Evolutionary conservation across 371 early-diverging fungal genomes (phyloP).

Genomic region (Quaeritorhiza haematococci): DNA sequence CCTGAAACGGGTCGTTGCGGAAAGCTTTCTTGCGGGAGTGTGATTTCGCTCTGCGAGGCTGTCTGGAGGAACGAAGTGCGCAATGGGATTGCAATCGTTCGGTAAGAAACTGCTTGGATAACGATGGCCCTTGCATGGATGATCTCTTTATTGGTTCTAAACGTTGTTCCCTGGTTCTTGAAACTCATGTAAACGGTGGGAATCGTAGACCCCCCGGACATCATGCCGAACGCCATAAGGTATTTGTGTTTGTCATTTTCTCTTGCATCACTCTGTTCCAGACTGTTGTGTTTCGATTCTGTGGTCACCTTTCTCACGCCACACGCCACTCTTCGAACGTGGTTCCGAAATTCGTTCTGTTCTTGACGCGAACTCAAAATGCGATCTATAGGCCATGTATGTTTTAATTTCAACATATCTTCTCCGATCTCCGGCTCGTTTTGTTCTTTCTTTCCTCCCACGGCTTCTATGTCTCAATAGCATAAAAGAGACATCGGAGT

Average conservation of each 20-base stretch:
- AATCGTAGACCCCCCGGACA: conserved; percentile 69
- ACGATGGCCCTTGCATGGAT: too few species aligned
- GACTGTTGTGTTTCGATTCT: not conserved
- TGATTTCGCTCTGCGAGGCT: conserved; percentile 64
- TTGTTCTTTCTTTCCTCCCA: too few species aligned
- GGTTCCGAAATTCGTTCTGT: too few species aligned
- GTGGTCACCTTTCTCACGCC: not conserved
- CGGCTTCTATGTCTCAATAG: too few species aligned
- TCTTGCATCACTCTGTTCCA: not conserved
- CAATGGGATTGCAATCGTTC: conserved; percentile 80
- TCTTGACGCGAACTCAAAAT: too few species aligned
- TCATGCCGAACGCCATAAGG: conserved; percentile 71
- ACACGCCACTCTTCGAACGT: too few species aligned
- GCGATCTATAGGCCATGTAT: too few species aligned
- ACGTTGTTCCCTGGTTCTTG: too few species aligned
- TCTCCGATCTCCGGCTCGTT: too few species aligned
- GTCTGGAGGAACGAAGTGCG: conserved; percentile 58
- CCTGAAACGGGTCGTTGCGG: conserved; percentile 12
- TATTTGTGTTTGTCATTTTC: conserved; percentile 6
- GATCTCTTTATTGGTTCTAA: conserved; percentile 6
- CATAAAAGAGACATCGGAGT: too few species aligned
- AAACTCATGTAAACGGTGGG: too few species aligned
- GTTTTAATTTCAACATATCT: not conserved
- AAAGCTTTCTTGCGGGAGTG: conserved; percentile 38
- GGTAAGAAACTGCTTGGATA: conserved; percentile 35